These are phyloP conservation scores for Terfezia claveryi DNA, from an alignment of 495 filamentous ascomycete genomes.

Conservation along the genomic window DNA sequence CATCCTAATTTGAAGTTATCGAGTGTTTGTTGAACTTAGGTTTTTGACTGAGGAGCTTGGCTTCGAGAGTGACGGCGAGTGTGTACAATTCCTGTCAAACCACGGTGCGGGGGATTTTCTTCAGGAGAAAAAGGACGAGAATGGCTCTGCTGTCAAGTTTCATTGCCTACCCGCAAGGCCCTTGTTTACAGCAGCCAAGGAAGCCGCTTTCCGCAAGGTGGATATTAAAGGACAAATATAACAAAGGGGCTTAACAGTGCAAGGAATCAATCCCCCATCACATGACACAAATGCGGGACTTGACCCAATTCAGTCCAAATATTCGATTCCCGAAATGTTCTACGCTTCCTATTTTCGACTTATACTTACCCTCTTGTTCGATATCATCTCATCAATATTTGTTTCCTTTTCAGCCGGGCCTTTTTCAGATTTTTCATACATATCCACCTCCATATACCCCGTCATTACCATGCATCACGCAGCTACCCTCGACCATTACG, in stretches of 20 bases:
- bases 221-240: constrained; percentile 96
- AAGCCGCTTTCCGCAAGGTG: constrained; percentile 55
- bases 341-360: no score
- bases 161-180: constrained; percentile 49
- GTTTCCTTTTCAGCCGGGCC: no score
- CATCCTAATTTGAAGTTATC: constrained; percentile 39
- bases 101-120: constrained; percentile 52
- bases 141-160: constrained; percentile 35
- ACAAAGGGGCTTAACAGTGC: constrained; percentile 10
- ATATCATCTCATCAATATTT: no score
- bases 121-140: constrained; percentile 45
- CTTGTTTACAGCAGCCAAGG: constrained; percentile 50
- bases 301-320: no score
- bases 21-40: constrained; percentile 63
- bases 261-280: no score
- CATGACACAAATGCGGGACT: no score
- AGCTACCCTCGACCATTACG: no score
- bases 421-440: no score
- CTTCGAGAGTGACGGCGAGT: constrained; percentile 81
- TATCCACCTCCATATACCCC: no score
- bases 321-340: no score
- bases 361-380: no score
- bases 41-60: constrained; percentile 90
- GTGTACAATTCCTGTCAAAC: constrained; percentile 68
- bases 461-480: no score